Base-by-base conservation (phyloP, 805 yeast genomes). In the Metschnikowia orientalis region DNA sequence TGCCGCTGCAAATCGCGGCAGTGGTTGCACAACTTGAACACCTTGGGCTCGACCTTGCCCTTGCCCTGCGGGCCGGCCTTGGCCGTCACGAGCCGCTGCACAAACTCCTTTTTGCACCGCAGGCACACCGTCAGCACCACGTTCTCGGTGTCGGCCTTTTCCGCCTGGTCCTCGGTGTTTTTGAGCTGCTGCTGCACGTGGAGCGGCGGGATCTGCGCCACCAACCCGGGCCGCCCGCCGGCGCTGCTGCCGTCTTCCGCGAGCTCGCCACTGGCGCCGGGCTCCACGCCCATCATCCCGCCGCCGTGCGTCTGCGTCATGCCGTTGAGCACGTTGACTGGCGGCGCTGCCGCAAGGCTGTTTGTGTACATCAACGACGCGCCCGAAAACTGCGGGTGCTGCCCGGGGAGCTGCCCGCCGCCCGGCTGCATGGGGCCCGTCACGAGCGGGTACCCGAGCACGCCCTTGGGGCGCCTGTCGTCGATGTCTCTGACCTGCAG, bases 1-100 rank as follows among this genome's bases (percentile, higher is more conserved):
- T 75, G 76, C 30, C 85, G 56, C 50, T 79, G 86, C 30, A 76
- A 54, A 31, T 72, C 78, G 22, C 85, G 67, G 49, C 86, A 79
- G 48, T 77, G 84, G 18, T 70, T 69, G 50, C 86, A 79, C 33
- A 77, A 56, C 49, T 75, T 76, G 56, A 53, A 79, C 10, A 59
- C 54, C 46, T 69, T 72, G 18, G 54, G 70, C 45, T 49, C 65
- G 30, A 54, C 61, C 45, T 33, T 61, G 51, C 41, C 60, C 50
- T 56, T 56, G 34, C 45, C 36, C 17, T 44, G 48, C 11, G 50
- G 49, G 8, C 45, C 42, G 18, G 40, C 45, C 20, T 50, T 55
- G 4, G 69, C 66, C 26, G 58, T 51, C 14, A 59, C 52, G 15
- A 64, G 48, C 3, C 59, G 61, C 40, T 69, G 73, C n/a, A 67